A percentile compares a stretch with the other conserved stretches of the same genome.
Conservation (phyloP, 805 yeast genomes). For the Saturnispora halmiae region DNA sequence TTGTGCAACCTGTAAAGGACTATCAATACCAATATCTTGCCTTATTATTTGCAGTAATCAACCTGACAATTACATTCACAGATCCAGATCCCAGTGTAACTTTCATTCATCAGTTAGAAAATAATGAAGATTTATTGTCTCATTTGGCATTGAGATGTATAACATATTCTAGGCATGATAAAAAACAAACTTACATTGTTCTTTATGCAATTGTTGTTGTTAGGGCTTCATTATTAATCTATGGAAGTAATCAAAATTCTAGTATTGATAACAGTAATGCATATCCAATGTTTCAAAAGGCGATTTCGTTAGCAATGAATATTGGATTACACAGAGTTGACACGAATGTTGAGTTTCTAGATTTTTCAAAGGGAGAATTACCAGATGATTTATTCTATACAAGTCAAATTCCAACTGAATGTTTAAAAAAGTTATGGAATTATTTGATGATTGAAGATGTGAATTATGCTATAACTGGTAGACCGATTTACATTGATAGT, state of each 20-base stretch:
- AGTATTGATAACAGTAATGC: conserved; percentile 6
- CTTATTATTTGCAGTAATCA: not conserved
- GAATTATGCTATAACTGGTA: conserved; percentile 8
- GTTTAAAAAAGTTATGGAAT: conserved; percentile 15
- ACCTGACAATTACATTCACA: conserved; percentile 4
- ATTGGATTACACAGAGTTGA: conserved; percentile 6
- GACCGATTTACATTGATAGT: conserved; percentile 13
- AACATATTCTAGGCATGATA: conserved; percentile 1
- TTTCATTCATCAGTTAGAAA: not conserved
- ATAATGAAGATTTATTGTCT: conserved; percentile 1
- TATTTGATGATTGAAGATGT: conserved; percentile 13
- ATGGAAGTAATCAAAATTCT: conserved; percentile 1
- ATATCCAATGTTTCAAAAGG: conserved; percentile 10
- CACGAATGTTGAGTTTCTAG: not conserved
- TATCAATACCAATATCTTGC: conserved; percentile 8
- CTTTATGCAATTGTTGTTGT: conserved; percentile 11
- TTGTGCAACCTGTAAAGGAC: conserved; percentile 1
- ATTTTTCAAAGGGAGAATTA: not conserved
- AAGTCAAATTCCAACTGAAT: conserved; percentile 7
- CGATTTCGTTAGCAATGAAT: not conserved
- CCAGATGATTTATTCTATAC: conserved; percentile 3
- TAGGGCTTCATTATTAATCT: conserved; percentile 1
- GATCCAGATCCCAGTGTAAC: not conserved
- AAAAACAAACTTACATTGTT: conserved; percentile 5
- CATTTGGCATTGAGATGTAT: conserved; percentile 8